Percentiles rank a stretch among this genome's conserved stretches.
Conservation (phyloP, 208 protist species). For the Hexamita inflata region DNA sequence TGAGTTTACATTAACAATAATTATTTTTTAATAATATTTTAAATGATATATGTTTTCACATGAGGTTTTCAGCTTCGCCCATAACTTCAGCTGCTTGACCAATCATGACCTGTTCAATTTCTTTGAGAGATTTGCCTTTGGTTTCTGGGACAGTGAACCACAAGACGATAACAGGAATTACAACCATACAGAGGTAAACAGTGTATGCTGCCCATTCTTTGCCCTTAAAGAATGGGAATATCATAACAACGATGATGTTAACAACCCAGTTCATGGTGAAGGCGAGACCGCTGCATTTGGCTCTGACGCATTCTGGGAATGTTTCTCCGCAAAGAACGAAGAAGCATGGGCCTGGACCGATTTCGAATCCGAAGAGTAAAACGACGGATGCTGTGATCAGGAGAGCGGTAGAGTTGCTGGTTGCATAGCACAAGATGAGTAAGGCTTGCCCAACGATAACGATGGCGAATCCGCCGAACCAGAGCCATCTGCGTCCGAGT, state of each 20-base stretch:
- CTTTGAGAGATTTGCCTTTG: not conserved
- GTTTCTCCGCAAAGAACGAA: slow-evolving; percentile 5
- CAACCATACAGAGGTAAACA: not conserved
- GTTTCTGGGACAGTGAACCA: slow-evolving; percentile 18
- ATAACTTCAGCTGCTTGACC: too few relatives aligned
- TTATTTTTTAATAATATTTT: too few relatives aligned
- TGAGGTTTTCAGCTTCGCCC: too few relatives aligned
- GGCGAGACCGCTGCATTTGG: slow-evolving; percentile 5
- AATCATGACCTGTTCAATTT: not conserved
- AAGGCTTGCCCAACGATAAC: not conserved
- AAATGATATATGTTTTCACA: too few relatives aligned
- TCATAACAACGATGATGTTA: slow-evolving; percentile 19
- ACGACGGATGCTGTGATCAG: not conserved
- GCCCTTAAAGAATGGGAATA: slow-evolving; percentile 1
- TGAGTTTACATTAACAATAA: too few relatives aligned
- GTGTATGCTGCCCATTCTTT: not conserved
- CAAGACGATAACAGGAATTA: not conserved
- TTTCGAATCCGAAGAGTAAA: not conserved
- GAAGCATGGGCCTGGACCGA: not conserved
- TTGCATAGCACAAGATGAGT: not conserved
- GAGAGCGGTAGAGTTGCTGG: not conserved
- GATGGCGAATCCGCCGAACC: not conserved
- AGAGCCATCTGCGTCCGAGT: not conserved
- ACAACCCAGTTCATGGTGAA: not conserved
- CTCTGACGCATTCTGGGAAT: not conserved